Base-by-base conservation (phyloP, 192 early-diverging fungal genomes). In the Umbelopsis isabellina region DNA sequence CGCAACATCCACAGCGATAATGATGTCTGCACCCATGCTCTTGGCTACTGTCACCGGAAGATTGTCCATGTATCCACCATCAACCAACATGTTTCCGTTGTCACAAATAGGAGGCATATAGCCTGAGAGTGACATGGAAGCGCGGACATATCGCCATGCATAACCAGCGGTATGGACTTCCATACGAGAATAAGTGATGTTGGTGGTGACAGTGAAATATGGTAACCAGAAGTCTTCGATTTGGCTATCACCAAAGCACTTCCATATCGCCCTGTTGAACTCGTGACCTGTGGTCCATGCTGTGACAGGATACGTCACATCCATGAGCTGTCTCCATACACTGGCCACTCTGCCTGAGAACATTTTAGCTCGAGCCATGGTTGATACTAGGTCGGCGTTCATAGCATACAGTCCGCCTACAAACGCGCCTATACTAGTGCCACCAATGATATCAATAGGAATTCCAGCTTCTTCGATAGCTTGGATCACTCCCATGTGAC, bases 141-240 rank as follows among this genome's bases (percentile, higher is more conserved):
- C 98, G 30, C 98, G 91, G 49, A 99, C 87, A 52, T 95, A 98
- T 6, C 96, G 90, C 98, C 98, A 99, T 65, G 98, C 89, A 72
- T 97, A 95, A 23, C 98, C 98, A 0, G 89, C 85, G 18, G 89
- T 89, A 78, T 98, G 95, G 6, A 95, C 86, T 68, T 98, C 97
- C 85, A 96, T 91, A 46, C 95, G 89, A 23, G 96, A 98, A 75
- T 87, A 90, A 0, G 97, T 98, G 72, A 99, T 97, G 79, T 99
- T 99, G 41, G 96, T 95, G 0, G 94, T 96, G 49, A 95, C 91
- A 67, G 91, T 91, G 85, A 93, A 99, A 70, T 94, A 99, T 0
- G 96, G 91, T 25, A 99, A 76, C 98, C 98, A 99, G 77, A 95
- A 89, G 66, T 99, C 98, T 82, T 99, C 97, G 64, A 99, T 98